Evolutionary conservation across 306 rosid genomes (phyloP).

Genomic region (Cucumis cinereus): DNA sequence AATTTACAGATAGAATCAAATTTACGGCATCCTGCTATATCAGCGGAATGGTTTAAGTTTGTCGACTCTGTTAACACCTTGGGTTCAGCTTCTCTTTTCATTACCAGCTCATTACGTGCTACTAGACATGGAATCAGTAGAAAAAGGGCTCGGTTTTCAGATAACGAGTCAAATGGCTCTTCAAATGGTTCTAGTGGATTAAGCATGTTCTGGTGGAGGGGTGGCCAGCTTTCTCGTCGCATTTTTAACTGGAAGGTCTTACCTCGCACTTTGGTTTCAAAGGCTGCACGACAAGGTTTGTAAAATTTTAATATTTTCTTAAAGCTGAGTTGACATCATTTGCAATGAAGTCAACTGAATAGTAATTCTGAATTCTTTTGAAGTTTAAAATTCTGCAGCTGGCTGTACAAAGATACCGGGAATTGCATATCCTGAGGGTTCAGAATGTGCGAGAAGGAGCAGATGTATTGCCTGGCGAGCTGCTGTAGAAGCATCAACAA

Average conservation of each 20-base stretch:
- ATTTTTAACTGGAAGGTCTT: constrained; percentile 72
- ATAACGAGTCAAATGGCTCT: constrained; percentile 48
- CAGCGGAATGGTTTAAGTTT: constrained; percentile 75
- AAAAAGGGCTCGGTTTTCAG: constrained; percentile 55
- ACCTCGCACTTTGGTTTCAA: constrained; percentile 63
- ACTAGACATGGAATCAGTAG: constrained; percentile 48
- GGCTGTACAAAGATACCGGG: constrained; percentile 79
- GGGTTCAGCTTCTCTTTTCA: constrained; percentile 84
- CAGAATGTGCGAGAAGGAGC: constrained; percentile 85
- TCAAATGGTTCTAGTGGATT: constrained; percentile 56
- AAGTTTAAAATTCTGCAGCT: constrained; percentile 54
- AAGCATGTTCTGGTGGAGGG: constrained; percentile 93
- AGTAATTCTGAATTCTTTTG: constrained; percentile 33
- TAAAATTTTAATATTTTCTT: constrained; percentile 9
- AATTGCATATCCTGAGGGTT: constrained; percentile 76
- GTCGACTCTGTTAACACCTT: constrained; percentile 63
- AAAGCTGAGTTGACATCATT: constrained; percentile 15
- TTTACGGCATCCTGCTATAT: constrained; percentile 50
- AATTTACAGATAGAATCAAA: constrained; percentile 67
- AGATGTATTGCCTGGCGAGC: constrained; percentile 75
- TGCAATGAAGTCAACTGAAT: constrained; percentile 25
- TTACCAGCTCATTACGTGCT: constrained; percentile 44
- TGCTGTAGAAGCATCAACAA: constrained; percentile 73
- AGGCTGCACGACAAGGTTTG: constrained; percentile 95
- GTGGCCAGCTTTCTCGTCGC: constrained; percentile 81